These are phyloP conservation scores for Syzygium syzygioides DNA, from an alignment of 441 rosid genomes.

Conservation along the genomic window DNA sequence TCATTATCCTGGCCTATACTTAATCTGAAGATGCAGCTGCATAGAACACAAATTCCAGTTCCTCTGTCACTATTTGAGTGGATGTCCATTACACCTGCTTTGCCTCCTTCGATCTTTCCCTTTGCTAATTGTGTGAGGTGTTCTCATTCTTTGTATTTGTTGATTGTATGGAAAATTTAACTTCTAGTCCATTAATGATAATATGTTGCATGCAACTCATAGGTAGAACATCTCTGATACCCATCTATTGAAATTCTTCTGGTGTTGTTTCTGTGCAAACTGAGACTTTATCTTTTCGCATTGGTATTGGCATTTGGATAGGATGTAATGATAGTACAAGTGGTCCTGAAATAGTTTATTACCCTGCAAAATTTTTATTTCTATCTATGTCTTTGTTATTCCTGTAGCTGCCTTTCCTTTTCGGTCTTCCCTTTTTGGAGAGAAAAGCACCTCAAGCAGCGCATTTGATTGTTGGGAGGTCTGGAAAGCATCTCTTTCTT, in stretches of 20 bases:
- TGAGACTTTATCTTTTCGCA: neutral
- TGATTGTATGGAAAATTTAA: neutral
- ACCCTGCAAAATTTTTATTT: neutral
- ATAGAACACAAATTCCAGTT: neutral
- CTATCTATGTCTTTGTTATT: slow-evolving; percentile 1
- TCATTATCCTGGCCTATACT: neutral
- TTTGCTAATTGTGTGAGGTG: neutral
- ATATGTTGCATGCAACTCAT: neutral
- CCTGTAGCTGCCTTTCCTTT: slow-evolving; percentile 72
- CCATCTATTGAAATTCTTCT: neutral
- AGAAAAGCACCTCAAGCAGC: slow-evolving; percentile 79
- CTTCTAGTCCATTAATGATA: neutral
- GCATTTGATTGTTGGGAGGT: slow-evolving; percentile 76
- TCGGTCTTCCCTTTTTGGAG: slow-evolving; percentile 90
- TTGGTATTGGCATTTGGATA: neutral
- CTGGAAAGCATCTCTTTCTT: slow-evolving; percentile 90
- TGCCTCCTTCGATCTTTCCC: neutral
- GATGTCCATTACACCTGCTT: neutral
- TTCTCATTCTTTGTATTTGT: neutral
- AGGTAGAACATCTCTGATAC: neutral
- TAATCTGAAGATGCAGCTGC: neutral
- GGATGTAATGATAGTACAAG: neutral
- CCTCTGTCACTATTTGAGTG: neutral
- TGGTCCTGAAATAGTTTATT: neutral
- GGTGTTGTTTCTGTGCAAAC: neutral